Evolutionary conservation across 176 grass and related monocot species (phyloP), one percentile per base, ranked within the genome.

Genomic region (Eragrostis curvula): DNA sequence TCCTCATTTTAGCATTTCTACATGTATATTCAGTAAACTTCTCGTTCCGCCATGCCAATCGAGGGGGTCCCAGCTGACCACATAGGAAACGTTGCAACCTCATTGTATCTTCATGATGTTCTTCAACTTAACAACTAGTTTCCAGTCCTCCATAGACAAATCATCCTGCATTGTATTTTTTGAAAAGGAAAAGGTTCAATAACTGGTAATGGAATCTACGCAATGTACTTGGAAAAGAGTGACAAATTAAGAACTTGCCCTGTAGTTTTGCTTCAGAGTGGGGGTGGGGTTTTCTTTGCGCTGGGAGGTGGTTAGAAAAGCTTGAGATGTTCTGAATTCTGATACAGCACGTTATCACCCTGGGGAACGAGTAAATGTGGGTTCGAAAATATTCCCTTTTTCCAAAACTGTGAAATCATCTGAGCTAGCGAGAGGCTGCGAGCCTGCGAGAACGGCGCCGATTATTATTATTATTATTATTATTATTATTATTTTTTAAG

Each of bases 251-350:
- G 9, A 56, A 72, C 91, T 97, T 89, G 52, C 94, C 88, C 91
- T 91, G 86, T 97, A 97, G 51, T 97, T 87, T 32, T 85, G 46
- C 70, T 97, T 97, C 8, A 97, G 82, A 85, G n/a, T n/a, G n/a
- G n/a, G n/a, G n/a, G 32, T 36, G 32, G 32, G 32, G 32, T 36
- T 36, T 36, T 36, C 32, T 36, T 36, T 36, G 32, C 32, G 32
- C 32, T 36, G 32, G 32, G 32, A 36, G 32, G 32, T 36, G 32
- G 32, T 36, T 36, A 36, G 32, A 36, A 36, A 36, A 36, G 32
- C 32, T 2, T 36, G n/a, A n/a, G n/a, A n/a, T n/a, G n/a, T n/a
- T n/a, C n/a, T n/a, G n/a, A n/a, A n/a, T n/a, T n/a, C n/a, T n/a
- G 32, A 36, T 36, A 36, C 32, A 36, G 32, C 32, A 36, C 32